phyloP scores from a whole-genome alignment of 768 basidiomycete species.

The Leccinum uliginosum region DNA sequence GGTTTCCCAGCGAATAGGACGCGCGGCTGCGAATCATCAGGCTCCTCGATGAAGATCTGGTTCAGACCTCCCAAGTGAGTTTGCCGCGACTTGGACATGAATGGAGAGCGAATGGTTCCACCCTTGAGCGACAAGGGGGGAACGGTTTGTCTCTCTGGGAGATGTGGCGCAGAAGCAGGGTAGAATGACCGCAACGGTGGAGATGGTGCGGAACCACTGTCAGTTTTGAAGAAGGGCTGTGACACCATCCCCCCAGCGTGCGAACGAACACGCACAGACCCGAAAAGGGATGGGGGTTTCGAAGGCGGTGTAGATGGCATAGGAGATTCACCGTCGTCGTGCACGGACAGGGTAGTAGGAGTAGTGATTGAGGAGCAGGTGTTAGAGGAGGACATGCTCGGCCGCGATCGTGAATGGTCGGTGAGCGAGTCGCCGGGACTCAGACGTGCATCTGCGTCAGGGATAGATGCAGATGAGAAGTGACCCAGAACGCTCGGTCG shows the following conservation, averaged over 20 bases:
- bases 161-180: constrained; percentile 37
- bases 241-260: constrained; percentile 25
- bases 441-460: constrained; percentile 40
- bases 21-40: constrained; percentile 25
- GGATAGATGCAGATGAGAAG: constrained; percentile 48
- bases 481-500: constrained; percentile 65
- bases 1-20: constrained; percentile 27
- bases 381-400: constrained; percentile 57
- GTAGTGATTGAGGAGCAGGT: constrained; percentile 47
- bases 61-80: constrained; percentile 8
- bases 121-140: constrained; percentile 29
- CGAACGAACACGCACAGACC: constrained; percentile 31
- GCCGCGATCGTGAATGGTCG: constrained; percentile 50
- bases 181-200: constrained; percentile 36
- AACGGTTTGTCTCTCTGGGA: constrained; percentile 34
- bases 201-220: constrained; percentile 24
- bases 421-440: constrained; percentile 38
- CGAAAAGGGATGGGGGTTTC: constrained; percentile 31
- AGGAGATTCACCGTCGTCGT: constrained; percentile 37
- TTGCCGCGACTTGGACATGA: constrained; percentile 21
- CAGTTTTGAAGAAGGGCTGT: constrained; percentile 31
- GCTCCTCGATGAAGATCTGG: constrained; percentile 27
- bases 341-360: constrained; percentile 32
- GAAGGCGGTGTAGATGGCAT: constrained; percentile 36
- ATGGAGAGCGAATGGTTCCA: constrained; percentile 31